Evolutionary conservation across 2,329 filamentous ascomycete genomes (phyloP).

Genomic region (Magnaporthiopsis rhizophila): DNA sequence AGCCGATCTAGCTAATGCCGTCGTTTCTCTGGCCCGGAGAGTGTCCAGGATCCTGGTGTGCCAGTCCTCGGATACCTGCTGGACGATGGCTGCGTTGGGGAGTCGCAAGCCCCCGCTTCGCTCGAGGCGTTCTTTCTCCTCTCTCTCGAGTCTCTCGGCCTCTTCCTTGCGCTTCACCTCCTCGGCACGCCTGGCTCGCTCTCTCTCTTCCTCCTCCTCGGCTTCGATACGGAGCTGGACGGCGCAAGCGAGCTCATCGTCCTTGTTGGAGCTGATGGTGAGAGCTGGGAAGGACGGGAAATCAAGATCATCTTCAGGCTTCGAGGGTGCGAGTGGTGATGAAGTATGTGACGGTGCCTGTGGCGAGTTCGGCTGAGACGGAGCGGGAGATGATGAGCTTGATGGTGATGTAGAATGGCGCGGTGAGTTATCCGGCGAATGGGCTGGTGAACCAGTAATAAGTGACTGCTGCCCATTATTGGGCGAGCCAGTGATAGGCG

Average conservation of each 20-base stretch:
- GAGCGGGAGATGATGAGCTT: not conserved
- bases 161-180: constrained; percentile 1
- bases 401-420: not conserved
- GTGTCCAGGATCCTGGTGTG: constrained; percentile 25
- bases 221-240: constrained; percentile 1
- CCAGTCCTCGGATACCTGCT: constrained; percentile 29
- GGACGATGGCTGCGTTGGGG: constrained; percentile 19
- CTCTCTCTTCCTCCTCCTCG: constrained; percentile 1
- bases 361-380: constrained; percentile 1
- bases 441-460: not conserved
- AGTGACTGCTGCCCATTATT: not conserved
- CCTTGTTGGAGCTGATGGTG: constrained; percentile 8
- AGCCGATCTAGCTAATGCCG: constrained; percentile 34
- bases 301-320: constrained; percentile 2
- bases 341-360: not conserved
- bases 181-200: constrained; percentile 1
- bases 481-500: not conserved
- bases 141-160: constrained; percentile 1
- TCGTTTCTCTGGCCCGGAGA: constrained; percentile 24
- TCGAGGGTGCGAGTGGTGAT: not conserved
- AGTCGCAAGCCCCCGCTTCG: constrained; percentile 18
- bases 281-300: constrained; percentile 6
- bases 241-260: constrained; percentile 9
- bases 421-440: not conserved
- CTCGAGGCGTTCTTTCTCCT: constrained; percentile 15